Conservation (phyloP, 1,139 yeast genomes). For the Candida sanyaensis region DNA sequence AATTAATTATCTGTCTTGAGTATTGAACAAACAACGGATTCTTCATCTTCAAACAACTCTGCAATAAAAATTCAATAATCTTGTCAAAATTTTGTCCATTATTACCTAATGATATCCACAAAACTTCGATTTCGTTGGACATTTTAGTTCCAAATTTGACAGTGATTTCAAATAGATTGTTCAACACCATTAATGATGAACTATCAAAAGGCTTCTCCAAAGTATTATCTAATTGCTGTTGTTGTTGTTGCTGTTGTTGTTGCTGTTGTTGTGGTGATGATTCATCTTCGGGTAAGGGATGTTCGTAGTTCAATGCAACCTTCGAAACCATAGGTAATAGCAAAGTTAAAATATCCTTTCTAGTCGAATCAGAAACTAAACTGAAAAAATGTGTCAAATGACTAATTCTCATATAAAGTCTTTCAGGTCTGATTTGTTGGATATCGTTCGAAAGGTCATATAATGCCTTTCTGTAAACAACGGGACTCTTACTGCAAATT, state of each 20-base stretch:
- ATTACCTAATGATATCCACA: conserved; percentile 91
- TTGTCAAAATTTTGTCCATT: conserved; percentile 68
- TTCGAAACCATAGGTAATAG: conserved; percentile 89
- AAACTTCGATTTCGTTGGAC: conserved; percentile 86
- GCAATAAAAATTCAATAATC: conserved; percentile 69
- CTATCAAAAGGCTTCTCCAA: conserved; percentile 3
- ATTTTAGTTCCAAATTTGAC: conserved; percentile 71
- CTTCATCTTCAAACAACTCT: conserved; percentile 68
- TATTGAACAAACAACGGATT: conserved; percentile 76
- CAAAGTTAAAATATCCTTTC: conserved; percentile 79
- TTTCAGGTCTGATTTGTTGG: conserved; percentile 53
- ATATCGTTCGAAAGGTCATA: conserved; percentile 66
- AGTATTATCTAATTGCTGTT: background rate
- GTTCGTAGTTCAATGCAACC: conserved; percentile 57
- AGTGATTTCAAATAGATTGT: conserved; percentile 82
- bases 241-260: background rate
- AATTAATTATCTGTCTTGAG: conserved; percentile 79
- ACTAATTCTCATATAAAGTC: conserved; percentile 63
- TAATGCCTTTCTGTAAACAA: conserved; percentile 76
- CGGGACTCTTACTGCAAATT: conserved; percentile 65
- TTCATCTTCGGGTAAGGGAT: conserved; percentile 3
- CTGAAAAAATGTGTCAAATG: conserved; percentile 73
- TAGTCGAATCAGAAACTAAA: conserved; percentile 52
- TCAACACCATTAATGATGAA: conserved; percentile 73
- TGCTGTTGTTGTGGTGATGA: background rate